Evolutionary conservation across 495 filamentous ascomycete genomes (phyloP), one percentile per base, ranked within the genome.

Genomic region (Penicillium mononematosum): DNA sequence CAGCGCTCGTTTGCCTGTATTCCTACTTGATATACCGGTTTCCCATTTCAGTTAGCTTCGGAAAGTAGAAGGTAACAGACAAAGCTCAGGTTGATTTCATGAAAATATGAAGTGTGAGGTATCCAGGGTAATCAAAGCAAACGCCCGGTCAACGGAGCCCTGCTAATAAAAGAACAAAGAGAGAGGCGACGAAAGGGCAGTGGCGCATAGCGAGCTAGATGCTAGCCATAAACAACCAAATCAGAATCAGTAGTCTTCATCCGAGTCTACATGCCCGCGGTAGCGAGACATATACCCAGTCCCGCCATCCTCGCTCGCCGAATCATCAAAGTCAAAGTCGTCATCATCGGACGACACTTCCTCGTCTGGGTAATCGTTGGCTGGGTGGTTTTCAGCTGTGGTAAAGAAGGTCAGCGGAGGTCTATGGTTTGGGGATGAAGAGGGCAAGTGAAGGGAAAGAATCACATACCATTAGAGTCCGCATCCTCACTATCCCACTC

Each of bases 341-440:
- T 52, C 80, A 54, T 86, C 83, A 48, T 85, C 82, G 19, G 78
- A 81, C 11, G 62, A 80, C 6, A 85, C 61, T 51, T 88, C 85
- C 48, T 88, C 85, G 49, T 88, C 85, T 0, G 85, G 85, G 58
- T 88, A 88, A 56, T 88, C 85, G 56, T 85, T 85, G 51, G 78
- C 83, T 46, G 85, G 84, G 62, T 81, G 84, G 58, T 84, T 81
- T 61, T 88, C 85, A 16, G 85, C 85, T 83, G n/a, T n/a, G 52
- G 27, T 54, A 32, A 42, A 63, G 56, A 38, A 24, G 14, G 42
- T 46, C 31, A 50, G 41, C 12, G 29, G 31, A 17, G 3, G 38
- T 44, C 24, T 27, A 32, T 34, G 32, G 10, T 11, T 12, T 17
- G 19, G 42, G n/a, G n/a, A 44, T 3, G 45, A 14, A 29, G 10